phyloP scores from a whole-genome alignment of 164 flowering plant genomes.

The Vitis labrusca region DNA sequence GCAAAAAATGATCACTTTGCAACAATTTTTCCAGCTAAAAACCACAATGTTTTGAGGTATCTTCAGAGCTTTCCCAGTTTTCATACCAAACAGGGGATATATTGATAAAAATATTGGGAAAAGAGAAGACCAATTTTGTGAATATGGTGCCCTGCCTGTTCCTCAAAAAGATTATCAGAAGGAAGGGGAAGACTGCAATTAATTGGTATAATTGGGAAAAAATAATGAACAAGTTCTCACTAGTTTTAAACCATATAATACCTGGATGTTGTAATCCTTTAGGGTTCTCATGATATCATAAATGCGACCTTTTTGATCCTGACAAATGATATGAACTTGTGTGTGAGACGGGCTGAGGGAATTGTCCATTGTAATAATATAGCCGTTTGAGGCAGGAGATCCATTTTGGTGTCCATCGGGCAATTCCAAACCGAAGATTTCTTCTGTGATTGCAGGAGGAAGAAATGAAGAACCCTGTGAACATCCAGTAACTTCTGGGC shows the following conservation, averaged over 20 bases:
- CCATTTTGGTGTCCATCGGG: conserved; percentile 20
- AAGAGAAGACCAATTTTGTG: too few relatives aligned
- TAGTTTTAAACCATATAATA: conserved; percentile 8
- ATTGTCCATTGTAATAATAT: conserved; percentile 65
- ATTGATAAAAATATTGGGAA: too few relatives aligned
- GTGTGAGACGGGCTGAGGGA: conserved; percentile 75
- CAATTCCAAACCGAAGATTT: neutral
- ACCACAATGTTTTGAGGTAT: too few relatives aligned
- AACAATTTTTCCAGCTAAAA: too few relatives aligned
- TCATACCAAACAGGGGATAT: too few relatives aligned
- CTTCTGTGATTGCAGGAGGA: neutral
- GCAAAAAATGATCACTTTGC: neutral
- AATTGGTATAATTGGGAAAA: too few relatives aligned
- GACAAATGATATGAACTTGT: conserved; percentile 63
- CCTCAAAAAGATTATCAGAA: too few relatives aligned
- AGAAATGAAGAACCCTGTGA: conserved; percentile 10
- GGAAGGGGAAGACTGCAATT: too few relatives aligned
- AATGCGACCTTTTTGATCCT: conserved; percentile 79
- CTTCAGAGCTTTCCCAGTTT: too few relatives aligned
- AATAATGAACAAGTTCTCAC: too few relatives aligned
- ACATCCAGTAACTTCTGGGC: neutral
- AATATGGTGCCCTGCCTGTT: too few relatives aligned
- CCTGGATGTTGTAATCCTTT: conserved; percentile 83
- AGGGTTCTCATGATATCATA: conserved; percentile 80
- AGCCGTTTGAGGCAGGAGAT: conserved; percentile 22